Evolutionary conservation across 2,329 filamentous ascomycete species (phyloP).

Genomic region (Daldinia sp.): DNA sequence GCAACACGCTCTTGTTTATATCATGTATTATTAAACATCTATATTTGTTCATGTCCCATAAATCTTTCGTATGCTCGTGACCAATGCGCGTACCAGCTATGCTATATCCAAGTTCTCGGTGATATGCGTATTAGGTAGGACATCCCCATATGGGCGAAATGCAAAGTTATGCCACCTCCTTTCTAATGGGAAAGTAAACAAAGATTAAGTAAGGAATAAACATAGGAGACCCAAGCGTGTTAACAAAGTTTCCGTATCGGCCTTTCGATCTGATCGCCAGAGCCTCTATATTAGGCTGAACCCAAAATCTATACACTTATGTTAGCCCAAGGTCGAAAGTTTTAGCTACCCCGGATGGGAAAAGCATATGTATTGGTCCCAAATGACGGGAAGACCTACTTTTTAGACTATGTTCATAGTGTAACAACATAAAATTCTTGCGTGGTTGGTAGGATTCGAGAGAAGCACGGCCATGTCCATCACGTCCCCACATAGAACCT

Average conservation of each 20-base stretch:
- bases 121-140: background rate
- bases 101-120: too few relatives aligned
- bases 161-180: background rate
- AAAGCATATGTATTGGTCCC: background rate
- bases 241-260: background rate
- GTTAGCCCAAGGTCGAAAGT: background rate
- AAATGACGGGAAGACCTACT: background rate
- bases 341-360: background rate
- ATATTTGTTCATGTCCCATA: background rate
- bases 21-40: background rate
- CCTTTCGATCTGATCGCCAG: background rate
- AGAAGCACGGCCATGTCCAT: background rate
- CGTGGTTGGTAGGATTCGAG: too few relatives aligned
- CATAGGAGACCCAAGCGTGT: background rate
- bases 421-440: background rate
- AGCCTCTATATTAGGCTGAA: background rate
- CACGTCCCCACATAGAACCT: constrained; percentile 13
- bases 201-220: background rate
- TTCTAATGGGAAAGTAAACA: background rate
- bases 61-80: background rate
- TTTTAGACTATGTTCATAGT: background rate
- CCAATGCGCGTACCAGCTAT: background rate
- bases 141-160: background rate
- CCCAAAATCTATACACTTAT: background rate
- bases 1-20: too few relatives aligned